These are phyloP conservation scores for Talaromyces sp. DNA, from an alignment of 2,329 filamentous ascomycete species.

Conservation along the genomic window DNA sequence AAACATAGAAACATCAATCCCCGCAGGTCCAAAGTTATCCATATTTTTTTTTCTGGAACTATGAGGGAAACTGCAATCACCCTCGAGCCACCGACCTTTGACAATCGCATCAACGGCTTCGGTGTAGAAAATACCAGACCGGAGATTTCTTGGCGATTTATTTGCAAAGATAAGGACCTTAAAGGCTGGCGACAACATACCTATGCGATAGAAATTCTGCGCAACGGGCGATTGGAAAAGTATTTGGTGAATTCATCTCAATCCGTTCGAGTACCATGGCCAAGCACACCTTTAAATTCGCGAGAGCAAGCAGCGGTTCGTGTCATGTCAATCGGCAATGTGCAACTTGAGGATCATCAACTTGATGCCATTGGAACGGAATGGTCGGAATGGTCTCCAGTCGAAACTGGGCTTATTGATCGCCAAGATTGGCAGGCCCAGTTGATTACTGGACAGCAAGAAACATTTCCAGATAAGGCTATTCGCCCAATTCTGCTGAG, in stretches of 20 bases:
- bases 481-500: conserved; percentile 7
- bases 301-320: conserved; percentile 19
- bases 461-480: not conserved
- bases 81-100: conserved; percentile 1
- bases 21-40: too few relatives aligned
- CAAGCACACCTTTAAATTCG: conserved; percentile 21
- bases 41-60: too few relatives aligned
- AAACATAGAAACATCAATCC: too few relatives aligned
- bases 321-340: conserved; percentile 13
- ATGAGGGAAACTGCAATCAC: not conserved
- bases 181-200: not conserved
- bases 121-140: not conserved
- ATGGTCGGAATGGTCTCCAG: conserved; percentile 16
- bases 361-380: conserved; percentile 8
- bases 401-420: conserved; percentile 4
- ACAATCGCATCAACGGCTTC: conserved; percentile 1
- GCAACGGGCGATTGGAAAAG: not conserved
- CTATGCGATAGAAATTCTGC: not conserved
- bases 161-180: not conserved
- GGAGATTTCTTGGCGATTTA: conserved; percentile 9
- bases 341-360: conserved; percentile 6
- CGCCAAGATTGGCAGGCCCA: conserved; percentile 3
- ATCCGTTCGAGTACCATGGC: conserved; percentile 33
- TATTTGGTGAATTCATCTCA: not conserved
- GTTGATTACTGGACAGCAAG: conserved; percentile 2